phyloP scores from a whole-genome alignment of 176 grass and related monocot species.

The Aegilops sharonensis region DNA sequence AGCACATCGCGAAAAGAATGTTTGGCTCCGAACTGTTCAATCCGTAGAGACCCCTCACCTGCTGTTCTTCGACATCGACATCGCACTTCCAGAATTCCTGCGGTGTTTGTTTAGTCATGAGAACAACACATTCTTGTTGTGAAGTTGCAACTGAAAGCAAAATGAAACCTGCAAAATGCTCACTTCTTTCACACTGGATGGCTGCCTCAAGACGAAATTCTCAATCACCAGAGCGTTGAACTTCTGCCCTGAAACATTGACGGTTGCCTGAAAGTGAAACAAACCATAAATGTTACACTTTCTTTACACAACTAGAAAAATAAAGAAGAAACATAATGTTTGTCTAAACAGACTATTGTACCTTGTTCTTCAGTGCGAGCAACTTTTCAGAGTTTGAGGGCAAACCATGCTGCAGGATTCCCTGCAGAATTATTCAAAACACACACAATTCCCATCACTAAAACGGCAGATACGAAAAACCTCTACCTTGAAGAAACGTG shows the following conservation, averaged over 20 bases:
- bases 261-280: conserved; percentile 36
- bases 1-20: conserved; percentile 81
- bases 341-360: neutral
- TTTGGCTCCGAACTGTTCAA: conserved; percentile 64
- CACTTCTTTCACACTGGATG: conserved; percentile 62
- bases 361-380: conserved; percentile 63
- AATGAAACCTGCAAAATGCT: neutral
- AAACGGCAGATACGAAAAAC: neutral
- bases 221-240: conserved; percentile 77
- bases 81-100: conserved; percentile 50
- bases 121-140: neutral
- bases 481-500: neutral
- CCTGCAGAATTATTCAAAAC: conserved; percentile 31
- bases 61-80: conserved; percentile 52
- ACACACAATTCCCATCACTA: neutral
- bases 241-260: conserved; percentile 75
- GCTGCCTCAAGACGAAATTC: conserved; percentile 67
- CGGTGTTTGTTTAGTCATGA: neutral
- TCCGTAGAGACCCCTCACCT: conserved; percentile 45
- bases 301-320: no score
- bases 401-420: conserved; percentile 75
- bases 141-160: neutral
- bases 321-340: no score
- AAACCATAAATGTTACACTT: neutral
- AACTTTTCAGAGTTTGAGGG: conserved; percentile 79